These are phyloP conservation scores for Neoarthrinium moseri DNA, from an alignment of 2,329 filamentous ascomycete genomes.

Conservation along the genomic window DNA sequence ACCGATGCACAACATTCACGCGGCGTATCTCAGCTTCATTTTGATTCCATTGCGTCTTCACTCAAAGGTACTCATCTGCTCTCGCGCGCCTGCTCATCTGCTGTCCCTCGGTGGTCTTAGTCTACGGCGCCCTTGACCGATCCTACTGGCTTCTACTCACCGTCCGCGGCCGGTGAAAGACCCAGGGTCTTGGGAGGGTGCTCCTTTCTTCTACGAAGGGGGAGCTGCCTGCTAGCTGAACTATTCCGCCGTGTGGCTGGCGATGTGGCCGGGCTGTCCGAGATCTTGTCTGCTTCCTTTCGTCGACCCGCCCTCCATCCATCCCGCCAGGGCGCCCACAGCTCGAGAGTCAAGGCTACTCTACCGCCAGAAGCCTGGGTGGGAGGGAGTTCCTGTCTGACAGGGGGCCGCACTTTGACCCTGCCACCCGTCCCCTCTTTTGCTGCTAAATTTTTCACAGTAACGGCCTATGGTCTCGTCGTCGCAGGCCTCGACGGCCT, in stretches of 20 bases:
- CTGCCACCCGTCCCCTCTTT: not conserved
- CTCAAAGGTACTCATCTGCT: slow-evolving; percentile 1
- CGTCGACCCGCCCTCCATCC: not conserved
- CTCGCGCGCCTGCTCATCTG: not conserved
- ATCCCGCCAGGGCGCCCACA: not conserved
- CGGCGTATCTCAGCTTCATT: too few species aligned
- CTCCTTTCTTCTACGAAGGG: slow-evolving; percentile 1
- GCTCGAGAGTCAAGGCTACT: slow-evolving; percentile 7
- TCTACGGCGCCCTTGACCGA: not conserved
- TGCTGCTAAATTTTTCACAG: slow-evolving; percentile 1
- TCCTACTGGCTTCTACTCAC: slow-evolving; percentile 8
- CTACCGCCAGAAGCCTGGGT: slow-evolving; percentile 9
- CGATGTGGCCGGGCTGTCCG: not conserved
- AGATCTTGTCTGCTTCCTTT: not conserved
- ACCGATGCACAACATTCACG: not conserved
- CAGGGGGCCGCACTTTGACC: not conserved
- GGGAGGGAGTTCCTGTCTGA: slow-evolving; percentile 6
- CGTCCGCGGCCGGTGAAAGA: slow-evolving; percentile 10
- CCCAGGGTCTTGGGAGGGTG: slow-evolving; percentile 8
- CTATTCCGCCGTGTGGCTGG: slow-evolving; percentile 1
- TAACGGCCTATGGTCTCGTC: slow-evolving; percentile 2
- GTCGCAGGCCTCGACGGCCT: slow-evolving; percentile 7
- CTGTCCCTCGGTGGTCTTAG: not conserved
- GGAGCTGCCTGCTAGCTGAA: not conserved
- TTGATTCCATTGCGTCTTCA: too few species aligned